phyloP scores from a whole-genome alignment of 768 basidiomycete species.

The Lactifluus pinguis region DNA sequence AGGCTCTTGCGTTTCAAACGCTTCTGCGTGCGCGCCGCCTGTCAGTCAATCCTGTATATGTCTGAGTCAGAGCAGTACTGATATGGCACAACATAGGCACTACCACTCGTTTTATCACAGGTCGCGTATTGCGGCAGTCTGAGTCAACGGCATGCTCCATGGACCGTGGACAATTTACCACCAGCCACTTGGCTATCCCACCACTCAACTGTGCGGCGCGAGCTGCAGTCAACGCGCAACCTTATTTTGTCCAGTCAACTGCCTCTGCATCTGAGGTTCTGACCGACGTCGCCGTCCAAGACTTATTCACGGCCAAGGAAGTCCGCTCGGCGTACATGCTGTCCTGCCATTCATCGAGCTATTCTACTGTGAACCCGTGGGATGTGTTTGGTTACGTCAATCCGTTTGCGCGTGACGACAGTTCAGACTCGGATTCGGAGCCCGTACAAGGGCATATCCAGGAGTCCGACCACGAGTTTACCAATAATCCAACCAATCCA shows the following conservation, averaged over 20 bases:
- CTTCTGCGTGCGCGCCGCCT: background rate
- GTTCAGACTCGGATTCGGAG: background rate
- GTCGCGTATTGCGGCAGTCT: background rate
- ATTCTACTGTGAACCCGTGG: background rate
- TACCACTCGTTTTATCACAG: background rate
- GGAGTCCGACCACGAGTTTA: background rate
- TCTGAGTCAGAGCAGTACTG: background rate
- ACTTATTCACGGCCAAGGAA: background rate
- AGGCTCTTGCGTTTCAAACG: background rate
- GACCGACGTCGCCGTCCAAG: slow-evolving; percentile 6
- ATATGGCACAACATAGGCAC: background rate
- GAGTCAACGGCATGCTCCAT: background rate
- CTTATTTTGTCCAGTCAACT: slow-evolving; percentile 10
- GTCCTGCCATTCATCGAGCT: background rate
- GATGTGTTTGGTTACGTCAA: background rate
- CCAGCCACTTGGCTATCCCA: background rate
- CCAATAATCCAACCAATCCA: background rate
- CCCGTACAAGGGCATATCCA: background rate
- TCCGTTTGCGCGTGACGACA: background rate
- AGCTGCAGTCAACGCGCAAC: background rate
- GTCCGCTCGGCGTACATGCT: background rate
- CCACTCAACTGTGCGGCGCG: background rate
- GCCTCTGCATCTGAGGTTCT: slow-evolving; percentile 12
- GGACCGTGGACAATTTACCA: background rate
- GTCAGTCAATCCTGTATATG: background rate